Percentiles rank a stretch among this genome's conserved stretches.
Conservation (phyloP, 2,329 filamentous ascomycete genomes). For the Ophiostoma piceae region DNA sequence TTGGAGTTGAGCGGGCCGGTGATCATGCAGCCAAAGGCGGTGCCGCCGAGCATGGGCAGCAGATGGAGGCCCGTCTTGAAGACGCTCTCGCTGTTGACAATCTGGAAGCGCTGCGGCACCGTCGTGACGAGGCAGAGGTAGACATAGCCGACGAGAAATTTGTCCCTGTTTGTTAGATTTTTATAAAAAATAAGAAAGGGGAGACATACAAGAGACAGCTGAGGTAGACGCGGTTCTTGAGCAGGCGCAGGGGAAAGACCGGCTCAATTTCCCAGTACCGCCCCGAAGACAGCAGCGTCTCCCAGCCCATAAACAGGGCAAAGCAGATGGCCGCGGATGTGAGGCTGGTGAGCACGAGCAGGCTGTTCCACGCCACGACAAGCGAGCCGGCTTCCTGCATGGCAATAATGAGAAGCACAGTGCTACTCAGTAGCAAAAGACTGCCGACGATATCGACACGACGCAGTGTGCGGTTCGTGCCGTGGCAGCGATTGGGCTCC, state of each 20-base stretch:
- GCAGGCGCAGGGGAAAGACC: conserved; percentile 50
- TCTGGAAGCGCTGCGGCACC: conserved; percentile 56
- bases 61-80: conserved; percentile 54
- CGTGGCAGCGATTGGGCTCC: conserved; percentile 21
- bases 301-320: conserved; percentile 48
- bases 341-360: conserved; percentile 47
- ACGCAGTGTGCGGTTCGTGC: conserved; percentile 18
- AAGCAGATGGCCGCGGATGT: conserved; percentile 45
- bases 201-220: conserved; percentile 43
- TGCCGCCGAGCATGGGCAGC: conserved; percentile 53
- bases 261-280: conserved; percentile 43
- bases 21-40: conserved; percentile 52
- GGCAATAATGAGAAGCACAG: conserved; percentile 50
- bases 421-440: conserved; percentile 47
- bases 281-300: conserved; percentile 41
- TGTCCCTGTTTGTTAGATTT: conserved; percentile 39
- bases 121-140: conserved; percentile 55
- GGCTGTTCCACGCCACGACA: conserved; percentile 47
- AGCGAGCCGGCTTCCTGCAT: conserved; percentile 53
- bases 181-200: background rate
- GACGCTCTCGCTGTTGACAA: conserved; percentile 50
- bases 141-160: conserved; percentile 52
- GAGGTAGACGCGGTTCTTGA: conserved; percentile 46
- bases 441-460: conserved; percentile 28
- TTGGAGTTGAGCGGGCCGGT: conserved; percentile 50